Percentiles rank a stretch among this genome's conserved stretches.
Evolutionary conservation across 2,329 filamentous ascomycete species (phyloP).

Genomic region (Phialophora verrucosa): DNA sequence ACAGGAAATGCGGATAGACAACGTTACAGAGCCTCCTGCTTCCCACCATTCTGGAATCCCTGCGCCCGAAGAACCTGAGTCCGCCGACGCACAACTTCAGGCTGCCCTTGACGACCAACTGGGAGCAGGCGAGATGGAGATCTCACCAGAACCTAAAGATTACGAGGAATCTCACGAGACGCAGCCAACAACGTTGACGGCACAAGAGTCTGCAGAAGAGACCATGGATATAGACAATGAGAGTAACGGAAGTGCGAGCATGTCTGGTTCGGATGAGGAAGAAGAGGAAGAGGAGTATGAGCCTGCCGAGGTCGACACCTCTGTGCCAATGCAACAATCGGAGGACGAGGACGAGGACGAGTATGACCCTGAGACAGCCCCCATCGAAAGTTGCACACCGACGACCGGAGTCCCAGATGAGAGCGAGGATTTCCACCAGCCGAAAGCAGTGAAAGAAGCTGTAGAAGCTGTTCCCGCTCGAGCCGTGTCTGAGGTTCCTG

Average conservation of each 20-base stretch:
- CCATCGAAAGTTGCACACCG: conserved; percentile 25
- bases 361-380: conserved; percentile 45
- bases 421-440: conserved; percentile 33
- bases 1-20: neutral
- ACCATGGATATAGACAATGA: conserved; percentile 33
- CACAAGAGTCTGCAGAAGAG: conserved; percentile 15
- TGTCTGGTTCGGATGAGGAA: conserved; percentile 53
- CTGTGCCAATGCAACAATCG: conserved; percentile 26
- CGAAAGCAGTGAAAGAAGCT: conserved; percentile 21
- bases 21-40: neutral
- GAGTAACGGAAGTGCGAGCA: conserved; percentile 40
- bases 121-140: conserved; percentile 34
- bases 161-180: conserved; percentile 15
- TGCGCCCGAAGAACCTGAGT: neutral
- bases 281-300: conserved; percentile 35
- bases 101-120: conserved; percentile 8
- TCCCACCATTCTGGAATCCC: neutral
- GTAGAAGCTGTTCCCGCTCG: too few relatives aligned
- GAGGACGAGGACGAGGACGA: conserved; percentile 36
- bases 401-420: conserved; percentile 24
- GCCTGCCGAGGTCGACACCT: conserved; percentile 30
- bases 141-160: conserved; percentile 33
- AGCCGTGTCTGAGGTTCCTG: neutral
- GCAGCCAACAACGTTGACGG: neutral
- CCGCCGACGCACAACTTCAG: conserved; percentile 5